These are phyloP conservation scores for Yamadazyma aaseri DNA, from an alignment of 1,139 yeast genomes.

Conservation along the genomic window DNA sequence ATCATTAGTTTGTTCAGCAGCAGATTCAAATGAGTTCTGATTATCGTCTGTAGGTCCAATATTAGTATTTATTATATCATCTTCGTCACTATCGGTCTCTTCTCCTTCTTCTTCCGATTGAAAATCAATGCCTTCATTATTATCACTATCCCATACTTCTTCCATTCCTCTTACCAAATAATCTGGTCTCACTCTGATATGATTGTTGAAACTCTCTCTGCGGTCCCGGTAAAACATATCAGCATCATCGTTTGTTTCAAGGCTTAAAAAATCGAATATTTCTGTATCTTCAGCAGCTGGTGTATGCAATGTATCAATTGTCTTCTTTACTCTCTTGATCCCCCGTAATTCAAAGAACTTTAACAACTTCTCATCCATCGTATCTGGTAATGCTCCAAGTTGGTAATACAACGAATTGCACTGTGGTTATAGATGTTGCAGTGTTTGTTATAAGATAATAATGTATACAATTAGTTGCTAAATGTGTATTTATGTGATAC, in stretches of 20 bases:
- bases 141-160: constrained; percentile 9
- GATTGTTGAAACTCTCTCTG: constrained; percentile 21
- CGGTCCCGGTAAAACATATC: constrained; percentile 26
- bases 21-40: background rate
- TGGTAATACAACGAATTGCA: no score
- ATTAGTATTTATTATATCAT: background rate
- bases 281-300: constrained; percentile 8
- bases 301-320: constrained; percentile 2
- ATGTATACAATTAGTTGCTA: no score
- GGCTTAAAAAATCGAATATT: constrained; percentile 15
- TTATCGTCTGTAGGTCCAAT: background rate
- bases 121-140: constrained; percentile 2
- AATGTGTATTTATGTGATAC: no score
- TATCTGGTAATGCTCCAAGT: no score
- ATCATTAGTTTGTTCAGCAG: background rate
- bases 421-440: no score
- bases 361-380: constrained; percentile 4
- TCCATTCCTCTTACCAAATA: constrained; percentile 3
- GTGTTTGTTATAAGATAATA: no score
- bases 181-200: background rate
- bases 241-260: constrained; percentile 21
- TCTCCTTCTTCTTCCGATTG: constrained; percentile 4
- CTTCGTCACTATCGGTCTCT: constrained; percentile 1
- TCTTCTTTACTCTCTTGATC: constrained; percentile 3
- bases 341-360: constrained; percentile 6